phyloP scores from a whole-genome alignment of 257 asterid species.

The Solanum raphanifolium region DNA sequence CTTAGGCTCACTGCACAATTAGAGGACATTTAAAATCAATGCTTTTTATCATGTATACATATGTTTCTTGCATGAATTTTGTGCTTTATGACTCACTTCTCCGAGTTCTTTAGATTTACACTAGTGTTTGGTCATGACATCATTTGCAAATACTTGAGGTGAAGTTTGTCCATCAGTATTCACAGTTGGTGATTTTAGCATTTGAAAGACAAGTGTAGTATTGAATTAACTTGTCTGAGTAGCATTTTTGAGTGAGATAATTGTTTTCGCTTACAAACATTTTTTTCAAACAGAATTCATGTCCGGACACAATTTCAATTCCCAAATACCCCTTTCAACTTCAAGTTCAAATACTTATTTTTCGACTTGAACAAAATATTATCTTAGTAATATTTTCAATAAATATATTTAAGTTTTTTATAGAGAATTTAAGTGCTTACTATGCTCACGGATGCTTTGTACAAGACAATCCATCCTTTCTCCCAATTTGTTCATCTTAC shows the following conservation, averaged over 20 bases:
- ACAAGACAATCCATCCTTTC: constrained; percentile 26
- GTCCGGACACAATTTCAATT: neutral
- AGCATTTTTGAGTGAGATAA: neutral
- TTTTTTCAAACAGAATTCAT: neutral
- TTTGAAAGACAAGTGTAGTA: neutral
- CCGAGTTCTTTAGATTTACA: neutral
- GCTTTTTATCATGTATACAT: neutral
- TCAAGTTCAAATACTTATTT: neutral
- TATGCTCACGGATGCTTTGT: constrained; percentile 35
- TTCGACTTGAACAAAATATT: neutral
- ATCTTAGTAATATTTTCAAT: neutral
- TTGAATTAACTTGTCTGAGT: neutral
- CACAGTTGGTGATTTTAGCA: neutral
- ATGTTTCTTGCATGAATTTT: neutral
- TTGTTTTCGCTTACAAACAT: neutral
- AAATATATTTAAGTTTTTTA: neutral
- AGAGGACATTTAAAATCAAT: neutral
- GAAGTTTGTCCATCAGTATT: neutral
- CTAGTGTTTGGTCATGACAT: neutral
- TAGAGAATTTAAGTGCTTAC: constrained; percentile 1
- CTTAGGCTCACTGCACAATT: constrained; percentile 32
- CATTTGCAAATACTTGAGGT: neutral
- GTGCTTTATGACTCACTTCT: neutral
- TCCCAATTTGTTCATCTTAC: constrained; percentile 4
- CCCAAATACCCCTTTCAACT: neutral